Evolutionary conservation across 2,329 filamentous ascomycete genomes (phyloP).

Genomic region (Microdochium trichocladiopsis): DNA sequence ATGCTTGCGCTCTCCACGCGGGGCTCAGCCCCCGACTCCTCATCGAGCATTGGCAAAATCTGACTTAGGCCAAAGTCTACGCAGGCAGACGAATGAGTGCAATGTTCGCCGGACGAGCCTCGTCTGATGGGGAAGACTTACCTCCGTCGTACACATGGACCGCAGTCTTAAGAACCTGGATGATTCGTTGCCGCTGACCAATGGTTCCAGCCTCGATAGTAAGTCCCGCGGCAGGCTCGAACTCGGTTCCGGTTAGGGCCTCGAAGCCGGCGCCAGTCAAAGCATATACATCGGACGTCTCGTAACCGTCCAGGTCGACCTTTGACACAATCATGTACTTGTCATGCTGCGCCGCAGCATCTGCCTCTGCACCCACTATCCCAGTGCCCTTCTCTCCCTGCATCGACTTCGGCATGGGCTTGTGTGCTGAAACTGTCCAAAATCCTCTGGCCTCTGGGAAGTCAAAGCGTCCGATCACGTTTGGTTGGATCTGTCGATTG

Average conservation of each 20-base stretch:
- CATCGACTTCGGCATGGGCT: slow-evolving; percentile 55
- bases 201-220: slow-evolving; percentile 83
- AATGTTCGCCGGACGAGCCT: slow-evolving; percentile 3
- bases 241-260: slow-evolving; percentile 75
- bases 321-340: slow-evolving; percentile 81
- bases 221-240: slow-evolving; percentile 80
- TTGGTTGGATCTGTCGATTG: slow-evolving; percentile 70
- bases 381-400: slow-evolving; percentile 42
- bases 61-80: slow-evolving; percentile 80
- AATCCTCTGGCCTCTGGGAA: slow-evolving; percentile 68
- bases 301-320: slow-evolving; percentile 58
- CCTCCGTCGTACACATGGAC: slow-evolving; percentile 86
- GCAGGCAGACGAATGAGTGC: slow-evolving; percentile 10
- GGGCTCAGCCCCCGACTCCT: slow-evolving; percentile 76
- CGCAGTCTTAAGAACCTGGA: slow-evolving; percentile 82
- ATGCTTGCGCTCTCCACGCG: slow-evolving; percentile 76
- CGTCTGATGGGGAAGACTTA: slow-evolving; percentile 35
- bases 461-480: slow-evolving; percentile 60
- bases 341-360: slow-evolving; percentile 58
- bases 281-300: slow-evolving; percentile 72
- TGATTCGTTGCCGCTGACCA: slow-evolving; percentile 70
- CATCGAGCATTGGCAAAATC: slow-evolving; percentile 88
- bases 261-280: slow-evolving; percentile 69
- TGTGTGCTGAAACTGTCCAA: slow-evolving; percentile 73
- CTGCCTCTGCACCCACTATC: slow-evolving; percentile 46